phyloP scores from a whole-genome alignment of 768 basidiomycete genomes.

The Jaapia argillacea region DNA sequence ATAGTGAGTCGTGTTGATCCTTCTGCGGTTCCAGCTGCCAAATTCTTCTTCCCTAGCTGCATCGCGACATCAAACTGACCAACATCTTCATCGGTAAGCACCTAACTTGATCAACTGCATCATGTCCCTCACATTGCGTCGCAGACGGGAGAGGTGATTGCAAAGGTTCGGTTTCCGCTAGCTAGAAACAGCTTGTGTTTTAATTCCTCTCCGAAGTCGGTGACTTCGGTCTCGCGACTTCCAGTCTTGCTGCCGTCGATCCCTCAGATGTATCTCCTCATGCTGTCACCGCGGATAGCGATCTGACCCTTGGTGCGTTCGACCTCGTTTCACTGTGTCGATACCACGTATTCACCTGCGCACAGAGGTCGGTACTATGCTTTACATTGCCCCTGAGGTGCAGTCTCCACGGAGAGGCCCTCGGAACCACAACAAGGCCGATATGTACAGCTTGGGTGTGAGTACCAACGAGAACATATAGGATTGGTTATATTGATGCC shows the following conservation, averaged over 20 bases:
- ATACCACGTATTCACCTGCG: slow-evolving; percentile 8
- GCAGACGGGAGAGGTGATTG: slow-evolving; percentile 75
- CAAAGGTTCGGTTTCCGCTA: slow-evolving; percentile 40
- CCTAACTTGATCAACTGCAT: not conserved
- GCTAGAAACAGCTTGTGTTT: not conserved
- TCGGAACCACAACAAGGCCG: slow-evolving; percentile 81
- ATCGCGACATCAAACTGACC: slow-evolving; percentile 85
- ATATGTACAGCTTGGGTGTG: slow-evolving; percentile 92
- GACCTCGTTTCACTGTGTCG: too few relatives aligned
- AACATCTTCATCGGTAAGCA: slow-evolving; percentile 89
- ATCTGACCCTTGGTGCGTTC: slow-evolving; percentile 72
- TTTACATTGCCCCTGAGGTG: slow-evolving; percentile 93
- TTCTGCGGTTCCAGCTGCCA: slow-evolving; percentile 1
- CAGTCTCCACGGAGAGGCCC: slow-evolving; percentile 46
- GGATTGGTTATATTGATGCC: not conserved
- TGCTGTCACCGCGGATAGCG: slow-evolving; percentile 37
- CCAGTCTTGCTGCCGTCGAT: slow-evolving; percentile 69
- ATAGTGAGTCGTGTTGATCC: slow-evolving; percentile 42
- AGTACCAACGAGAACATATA: slow-evolving; percentile 13
- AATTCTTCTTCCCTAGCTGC: slow-evolving; percentile 31
- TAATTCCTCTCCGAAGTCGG: slow-evolving; percentile 43
- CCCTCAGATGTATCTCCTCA: slow-evolving; percentile 53
- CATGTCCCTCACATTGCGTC: slow-evolving; percentile 3
- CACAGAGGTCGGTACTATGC: slow-evolving; percentile 83
- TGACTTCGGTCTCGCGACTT: slow-evolving; percentile 88